Evolutionary conservation across 2,329 filamentous ascomycete genomes (phyloP).

Genomic region (Chaetomium sp.): DNA sequence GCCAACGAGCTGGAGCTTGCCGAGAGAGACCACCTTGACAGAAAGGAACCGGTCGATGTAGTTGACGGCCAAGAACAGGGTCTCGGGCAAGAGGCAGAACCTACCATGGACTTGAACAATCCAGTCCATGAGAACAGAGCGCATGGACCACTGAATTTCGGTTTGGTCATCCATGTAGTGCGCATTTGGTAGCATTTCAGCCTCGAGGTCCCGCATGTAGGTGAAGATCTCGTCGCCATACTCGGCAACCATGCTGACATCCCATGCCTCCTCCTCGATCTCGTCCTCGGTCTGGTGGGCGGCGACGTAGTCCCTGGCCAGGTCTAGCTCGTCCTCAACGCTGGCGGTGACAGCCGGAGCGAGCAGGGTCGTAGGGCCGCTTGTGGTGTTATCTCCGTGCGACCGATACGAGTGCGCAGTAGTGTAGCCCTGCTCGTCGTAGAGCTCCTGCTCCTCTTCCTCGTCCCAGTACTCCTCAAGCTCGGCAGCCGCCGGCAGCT

Average conservation of each 20-base stretch:
- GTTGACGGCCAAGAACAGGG: slow-evolving; percentile 89
- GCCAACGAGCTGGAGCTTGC: slow-evolving; percentile 91
- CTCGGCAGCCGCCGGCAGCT: slow-evolving; percentile 34
- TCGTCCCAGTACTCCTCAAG: slow-evolving; percentile 72
- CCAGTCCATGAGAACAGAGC: slow-evolving; percentile 95
- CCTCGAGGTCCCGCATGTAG: slow-evolving; percentile 85
- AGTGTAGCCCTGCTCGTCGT: slow-evolving; percentile 64
- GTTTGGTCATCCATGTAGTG: slow-evolving; percentile 96
- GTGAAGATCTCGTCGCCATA: slow-evolving; percentile 93
- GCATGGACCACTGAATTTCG: slow-evolving; percentile 99
- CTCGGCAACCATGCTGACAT: slow-evolving; percentile 95
- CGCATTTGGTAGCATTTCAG: slow-evolving; percentile 74
- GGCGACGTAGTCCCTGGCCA: slow-evolving; percentile 59
- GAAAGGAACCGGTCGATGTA: slow-evolving; percentile 96
- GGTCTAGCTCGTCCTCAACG: slow-evolving; percentile 65
- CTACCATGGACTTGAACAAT: slow-evolving; percentile 91
- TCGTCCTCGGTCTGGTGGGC: slow-evolving; percentile 62
- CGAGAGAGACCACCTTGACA: slow-evolving; percentile 87
- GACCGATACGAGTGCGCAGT: slow-evolving; percentile 72
- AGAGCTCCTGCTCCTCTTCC: slow-evolving; percentile 53
- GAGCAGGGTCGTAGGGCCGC: slow-evolving; percentile 52
- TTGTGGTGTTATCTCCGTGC: slow-evolving; percentile 56
- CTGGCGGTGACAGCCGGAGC: slow-evolving; percentile 66
- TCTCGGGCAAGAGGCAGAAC: slow-evolving; percentile 87
- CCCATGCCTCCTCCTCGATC: slow-evolving; percentile 81